Base-by-base conservation (phyloP, 495 filamentous ascomycete genomes). In the Chaetomium cochliodes region DNA sequence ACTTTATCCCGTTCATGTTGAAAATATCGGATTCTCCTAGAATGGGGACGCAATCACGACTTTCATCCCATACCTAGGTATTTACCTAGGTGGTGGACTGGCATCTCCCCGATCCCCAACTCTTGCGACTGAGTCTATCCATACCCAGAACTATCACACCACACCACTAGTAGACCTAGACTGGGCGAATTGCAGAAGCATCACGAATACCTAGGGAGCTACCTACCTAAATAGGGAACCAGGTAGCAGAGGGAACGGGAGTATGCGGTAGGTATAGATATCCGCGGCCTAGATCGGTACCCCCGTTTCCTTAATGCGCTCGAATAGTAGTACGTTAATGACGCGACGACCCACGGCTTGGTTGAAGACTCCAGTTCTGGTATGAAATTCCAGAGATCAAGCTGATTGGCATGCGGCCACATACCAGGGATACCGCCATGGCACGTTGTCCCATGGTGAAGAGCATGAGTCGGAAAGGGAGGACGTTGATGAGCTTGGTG, bases 321-420 rank as follows among this genome's bases (percentile, higher is more conserved):
- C 8, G 33, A 30, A 30, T 30, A 6, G 28, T 6, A 30, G 28
- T 2, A 30, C 28, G 6, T 30, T 30, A 2, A 30, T 30, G 28
- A 30, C 28, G 28, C 28, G 28, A 30, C 28, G 41, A 15, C 41
- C 13, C 41, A 37, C 33, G 33, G 33, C 7, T 37, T 7, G 33
- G 33, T 8, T 6, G 5, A 7, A 37, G 6, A 8, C 11, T 37
- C 33, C 33, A 37, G 5, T 47, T 47, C n/a, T 47, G 44, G 44
- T n/a, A 47, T 25, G 50, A 11, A 37, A 37, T 26, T 12, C 12
- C 22, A 25, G 33, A 37, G 33, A 33, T 30, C 42, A 59, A 28
- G 23, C 16, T 11, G 57, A 33, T 16, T 59, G 57, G 57, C 15
- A 59, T 46, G 57, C 20, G 28, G 16, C 25, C 39, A 58, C 37